Evolutionary conservation across 1,284 basidiomycete genomes (phyloP).

Genomic region (Pterula multifida): DNA sequence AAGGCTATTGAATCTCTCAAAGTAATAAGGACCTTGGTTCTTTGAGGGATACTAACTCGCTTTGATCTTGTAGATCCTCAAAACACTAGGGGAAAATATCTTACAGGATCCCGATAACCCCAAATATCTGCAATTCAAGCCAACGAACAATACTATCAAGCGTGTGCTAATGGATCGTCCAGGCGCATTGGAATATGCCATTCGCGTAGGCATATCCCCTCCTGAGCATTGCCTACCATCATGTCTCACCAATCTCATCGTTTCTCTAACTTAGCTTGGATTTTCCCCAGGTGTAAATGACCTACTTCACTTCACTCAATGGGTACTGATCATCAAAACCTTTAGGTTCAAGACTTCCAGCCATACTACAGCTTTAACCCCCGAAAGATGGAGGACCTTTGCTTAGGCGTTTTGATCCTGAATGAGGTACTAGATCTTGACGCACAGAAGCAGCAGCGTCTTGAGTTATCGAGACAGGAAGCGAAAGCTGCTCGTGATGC

Average conservation of each 20-base stretch:
- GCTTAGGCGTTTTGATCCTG: conserved; percentile 50
- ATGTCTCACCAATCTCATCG: conserved; percentile 7
- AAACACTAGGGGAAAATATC: conserved; percentile 62
- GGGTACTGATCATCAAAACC: conserved; percentile 20
- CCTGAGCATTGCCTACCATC: conserved; percentile 14
- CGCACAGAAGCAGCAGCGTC: conserved; percentile 39
- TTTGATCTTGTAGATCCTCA: conserved; percentile 36
- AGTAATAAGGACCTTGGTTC: conserved; percentile 27
- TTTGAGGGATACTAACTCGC: conserved; percentile 2
- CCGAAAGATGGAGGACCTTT: conserved; percentile 38
- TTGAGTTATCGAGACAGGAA: conserved; percentile 29
- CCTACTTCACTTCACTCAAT: conserved; percentile 6
- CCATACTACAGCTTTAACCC: conserved; percentile 54
- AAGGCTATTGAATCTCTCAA: conserved; percentile 48
- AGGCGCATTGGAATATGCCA: conserved; percentile 66
- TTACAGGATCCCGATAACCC: conserved; percentile 55
- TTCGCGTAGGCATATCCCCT: conserved; percentile 36
- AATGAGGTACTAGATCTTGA: conserved; percentile 47
- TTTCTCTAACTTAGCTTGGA: conserved; percentile 38
- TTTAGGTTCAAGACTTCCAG: conserved; percentile 38
- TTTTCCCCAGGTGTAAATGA: conserved; percentile 45
- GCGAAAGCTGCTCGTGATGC: conserved; percentile 45
- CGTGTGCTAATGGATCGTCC: conserved; percentile 45
- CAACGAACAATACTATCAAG: conserved; percentile 60
- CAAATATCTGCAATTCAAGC: conserved; percentile 63